Base-by-base conservation (phyloP, 805 yeast species). In the Cyberlindnera japonica region DNA sequence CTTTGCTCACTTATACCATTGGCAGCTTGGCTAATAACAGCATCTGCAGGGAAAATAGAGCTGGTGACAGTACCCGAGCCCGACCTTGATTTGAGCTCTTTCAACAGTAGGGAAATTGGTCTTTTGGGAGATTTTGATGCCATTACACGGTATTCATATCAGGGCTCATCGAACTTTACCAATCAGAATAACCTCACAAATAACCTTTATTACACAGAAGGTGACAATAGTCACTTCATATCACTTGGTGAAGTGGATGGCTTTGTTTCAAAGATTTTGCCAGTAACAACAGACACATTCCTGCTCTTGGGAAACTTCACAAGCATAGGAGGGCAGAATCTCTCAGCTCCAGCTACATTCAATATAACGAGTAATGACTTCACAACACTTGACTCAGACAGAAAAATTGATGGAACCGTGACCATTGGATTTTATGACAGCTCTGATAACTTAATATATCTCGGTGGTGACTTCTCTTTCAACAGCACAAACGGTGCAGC, bases 401-500 rank as follows among this genome's bases (percentile, higher is more conserved):
- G 47, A 1, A 33, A 58, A 9, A 30, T 52, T 0, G 19, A 35
- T 3, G 81, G 79, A 6, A 41, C 57, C 1, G 69, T 82, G 3
- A 50, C 59, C 4, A 52, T 79, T 0, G 69, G 75, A 1, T 64
- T 66, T 29, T 74, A 78, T 40, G 81, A 80, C 61, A 35, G 49
- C 2, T 69, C 67, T 33, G 58, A 63, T 24, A 62, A 72, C 17
- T 41, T 75, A 17, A 71, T 87, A 0, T 88, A 85, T 54, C 72
- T 86, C 35, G 99, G 97, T 9, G 99, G 99, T 16, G 71, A 75
- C 44, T 76, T 91, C 49, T 58, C 69, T 6, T 79, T 68, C 57
- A 68, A 75, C 41, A 59, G 64, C 33, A 68, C 79, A 7, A 54
- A 68, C 49, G 83, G 88, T 37, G 83, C 76, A 0, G 80, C 84